Percentiles rank a stretch among this genome's conserved stretches.
Evolutionary conservation across 2,329 filamentous ascomycete species (phyloP).

Genomic region (Grosmannia clavigera): DNA sequence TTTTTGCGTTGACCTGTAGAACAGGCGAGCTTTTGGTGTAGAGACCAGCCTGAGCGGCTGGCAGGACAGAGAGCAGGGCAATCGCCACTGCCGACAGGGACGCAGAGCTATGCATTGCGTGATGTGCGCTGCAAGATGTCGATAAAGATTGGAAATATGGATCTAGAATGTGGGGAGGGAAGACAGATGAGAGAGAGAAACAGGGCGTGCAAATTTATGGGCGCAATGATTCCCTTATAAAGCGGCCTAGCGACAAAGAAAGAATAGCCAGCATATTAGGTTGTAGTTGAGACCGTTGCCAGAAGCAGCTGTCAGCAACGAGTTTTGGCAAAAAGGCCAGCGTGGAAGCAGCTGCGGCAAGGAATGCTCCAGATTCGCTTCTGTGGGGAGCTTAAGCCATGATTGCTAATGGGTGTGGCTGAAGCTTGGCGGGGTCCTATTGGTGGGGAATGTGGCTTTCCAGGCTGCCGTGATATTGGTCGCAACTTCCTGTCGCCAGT

Average conservation of each 20-base stretch:
- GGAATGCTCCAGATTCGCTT: neutral
- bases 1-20: conserved; percentile 65
- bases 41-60: conserved; percentile 55
- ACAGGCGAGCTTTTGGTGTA: conserved; percentile 85
- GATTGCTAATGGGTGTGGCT: neutral
- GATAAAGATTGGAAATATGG: neutral
- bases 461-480: neutral
- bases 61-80: conserved; percentile 53
- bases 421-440: neutral
- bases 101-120: neutral
- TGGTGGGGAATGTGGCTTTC: neutral
- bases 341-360: neutral
- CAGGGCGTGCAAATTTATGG: neutral
- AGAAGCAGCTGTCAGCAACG: neutral
- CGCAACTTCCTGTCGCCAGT: neutral
- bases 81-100: conserved; percentile 42
- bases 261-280: neutral
- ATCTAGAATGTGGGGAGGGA: neutral
- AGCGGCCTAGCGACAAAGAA: neutral
- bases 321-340: neutral
- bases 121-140: neutral
- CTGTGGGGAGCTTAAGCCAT: neutral
- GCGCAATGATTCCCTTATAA: neutral
- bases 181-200: neutral
- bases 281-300: neutral